Percentiles rank a stretch among this genome's conserved stretches.
Evolutionary conservation across 2,329 filamentous ascomycete genomes (phyloP).

Genomic region (Beauveria sp.): DNA sequence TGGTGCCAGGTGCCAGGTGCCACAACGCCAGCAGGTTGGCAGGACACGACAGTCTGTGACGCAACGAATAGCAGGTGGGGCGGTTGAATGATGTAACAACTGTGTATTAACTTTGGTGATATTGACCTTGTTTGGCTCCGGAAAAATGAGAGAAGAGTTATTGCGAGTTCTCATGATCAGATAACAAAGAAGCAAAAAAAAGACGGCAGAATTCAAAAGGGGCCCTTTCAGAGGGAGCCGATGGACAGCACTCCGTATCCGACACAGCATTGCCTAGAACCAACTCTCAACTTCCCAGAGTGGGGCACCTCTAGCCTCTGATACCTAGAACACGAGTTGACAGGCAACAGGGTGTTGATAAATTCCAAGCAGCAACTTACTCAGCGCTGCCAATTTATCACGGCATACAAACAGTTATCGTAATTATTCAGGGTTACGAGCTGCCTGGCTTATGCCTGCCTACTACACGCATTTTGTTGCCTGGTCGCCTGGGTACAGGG

Average conservation of each 20-base stretch:
- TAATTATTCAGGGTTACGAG: too few relatives aligned
- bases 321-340: too few relatives aligned
- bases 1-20: not conserved
- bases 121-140: not conserved
- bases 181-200: not conserved
- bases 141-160: not conserved
- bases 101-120: not conserved
- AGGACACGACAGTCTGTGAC: not conserved
- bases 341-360: too few relatives aligned
- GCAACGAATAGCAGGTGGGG: not conserved
- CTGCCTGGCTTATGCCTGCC: too few relatives aligned
- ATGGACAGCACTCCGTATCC: not conserved
- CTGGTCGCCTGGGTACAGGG: too few relatives aligned
- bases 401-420: too few relatives aligned
- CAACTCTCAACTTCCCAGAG: not conserved
- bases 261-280: not conserved
- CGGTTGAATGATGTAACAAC: not conserved
- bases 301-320: not conserved
- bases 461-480: too few relatives aligned
- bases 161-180: not conserved
- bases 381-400: too few relatives aligned
- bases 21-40: not conserved
- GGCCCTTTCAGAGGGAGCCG: not conserved
- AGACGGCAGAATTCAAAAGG: not conserved
- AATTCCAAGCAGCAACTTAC: not conserved